phyloP scores from a whole-genome alignment of 1,284 basidiomycete species.

The Trichosporon sp. region DNA sequence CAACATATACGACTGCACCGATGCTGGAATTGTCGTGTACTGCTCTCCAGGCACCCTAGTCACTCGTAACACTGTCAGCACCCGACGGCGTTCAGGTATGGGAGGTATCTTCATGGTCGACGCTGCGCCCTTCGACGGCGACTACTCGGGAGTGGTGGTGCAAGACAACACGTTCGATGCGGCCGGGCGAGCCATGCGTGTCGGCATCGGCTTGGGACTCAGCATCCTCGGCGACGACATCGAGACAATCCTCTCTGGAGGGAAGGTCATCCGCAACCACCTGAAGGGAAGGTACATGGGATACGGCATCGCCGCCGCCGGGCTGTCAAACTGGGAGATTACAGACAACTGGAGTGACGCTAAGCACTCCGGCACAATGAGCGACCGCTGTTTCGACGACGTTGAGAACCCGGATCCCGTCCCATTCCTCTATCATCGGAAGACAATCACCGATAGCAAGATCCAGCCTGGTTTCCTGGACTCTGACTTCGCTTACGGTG shows the following conservation, averaged over 20 bases:
- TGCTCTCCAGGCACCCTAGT: conserved; percentile 49
- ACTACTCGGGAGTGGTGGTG: conserved; percentile 46
- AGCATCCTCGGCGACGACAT: conserved; percentile 48
- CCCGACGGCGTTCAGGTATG: conserved; percentile 38
- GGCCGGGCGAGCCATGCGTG: conserved; percentile 42
- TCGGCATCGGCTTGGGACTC: conserved; percentile 50
- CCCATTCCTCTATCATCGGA: conserved; percentile 37
- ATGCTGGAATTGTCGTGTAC: conserved; percentile 48
- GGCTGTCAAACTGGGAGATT: conserved; percentile 42
- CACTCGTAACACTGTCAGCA: conserved; percentile 43
- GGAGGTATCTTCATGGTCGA: conserved; percentile 52
- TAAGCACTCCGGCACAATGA: conserved; percentile 38
- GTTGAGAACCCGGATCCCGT: conserved; percentile 43
- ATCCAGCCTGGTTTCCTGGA: conserved; percentile 45
- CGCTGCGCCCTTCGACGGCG: conserved; percentile 46
- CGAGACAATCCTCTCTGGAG: conserved; percentile 42
- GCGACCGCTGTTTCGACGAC: conserved; percentile 44
- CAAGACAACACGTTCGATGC: conserved; percentile 47
- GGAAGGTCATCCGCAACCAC: conserved; percentile 37
- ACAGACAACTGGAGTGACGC: conserved; percentile 46
- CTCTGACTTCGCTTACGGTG: conserved; percentile 46
- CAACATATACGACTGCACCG: conserved; percentile 45
- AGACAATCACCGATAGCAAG: conserved; percentile 30
- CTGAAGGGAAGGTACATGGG: conserved; percentile 47
- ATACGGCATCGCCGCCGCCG: conserved; percentile 47